Evolutionary conservation across 768 basidiomycete species (phyloP).

Genomic region (Amanita polypyramis): DNA sequence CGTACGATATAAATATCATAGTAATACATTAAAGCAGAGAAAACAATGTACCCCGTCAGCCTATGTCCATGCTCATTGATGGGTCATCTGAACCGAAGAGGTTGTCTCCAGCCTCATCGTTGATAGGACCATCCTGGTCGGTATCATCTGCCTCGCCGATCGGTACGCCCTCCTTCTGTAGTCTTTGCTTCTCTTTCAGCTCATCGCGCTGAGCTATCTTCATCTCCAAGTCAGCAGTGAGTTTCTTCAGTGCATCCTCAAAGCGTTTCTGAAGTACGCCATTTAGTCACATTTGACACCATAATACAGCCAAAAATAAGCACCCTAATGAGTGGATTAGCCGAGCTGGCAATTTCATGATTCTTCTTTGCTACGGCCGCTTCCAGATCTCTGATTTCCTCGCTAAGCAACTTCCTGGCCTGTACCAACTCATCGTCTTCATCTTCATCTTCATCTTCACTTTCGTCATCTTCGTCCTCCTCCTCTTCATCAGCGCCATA

Average conservation of each 20-base stretch:
- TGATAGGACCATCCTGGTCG: conserved; percentile 24
- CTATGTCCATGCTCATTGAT: conserved; percentile 25
- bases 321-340: conserved; percentile 83
- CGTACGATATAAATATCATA: not conserved
- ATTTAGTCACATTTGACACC: conserved; percentile 3
- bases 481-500: conserved; percentile 54
- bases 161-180: conserved; percentile 57
- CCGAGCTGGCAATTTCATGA: conserved; percentile 70
- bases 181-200: conserved; percentile 62
- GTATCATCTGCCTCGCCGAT: conserved; percentile 28
- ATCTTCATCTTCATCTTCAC: conserved; percentile 69
- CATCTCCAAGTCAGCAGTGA: conserved; percentile 78
- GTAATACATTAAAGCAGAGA: not conserved
- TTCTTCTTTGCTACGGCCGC: conserved; percentile 81
- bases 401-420: conserved; percentile 70
- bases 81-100: conserved; percentile 42
- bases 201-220: conserved; percentile 74
- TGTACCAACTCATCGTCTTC: conserved; percentile 78
- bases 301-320: conserved; percentile 2
- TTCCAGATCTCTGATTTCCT: conserved; percentile 85
- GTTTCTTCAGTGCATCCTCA: conserved; percentile 85
- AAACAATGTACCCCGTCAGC: conserved; percentile 10
- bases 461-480: conserved; percentile 54
- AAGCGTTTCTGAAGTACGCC: conserved; percentile 62
- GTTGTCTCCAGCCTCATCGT: conserved; percentile 22